Percentiles rank a stretch among this genome's conserved stretches.
phyloP scores from a whole-genome alignment of 169 alveolate genomes.

The Amoebophrya sp. region DNA sequence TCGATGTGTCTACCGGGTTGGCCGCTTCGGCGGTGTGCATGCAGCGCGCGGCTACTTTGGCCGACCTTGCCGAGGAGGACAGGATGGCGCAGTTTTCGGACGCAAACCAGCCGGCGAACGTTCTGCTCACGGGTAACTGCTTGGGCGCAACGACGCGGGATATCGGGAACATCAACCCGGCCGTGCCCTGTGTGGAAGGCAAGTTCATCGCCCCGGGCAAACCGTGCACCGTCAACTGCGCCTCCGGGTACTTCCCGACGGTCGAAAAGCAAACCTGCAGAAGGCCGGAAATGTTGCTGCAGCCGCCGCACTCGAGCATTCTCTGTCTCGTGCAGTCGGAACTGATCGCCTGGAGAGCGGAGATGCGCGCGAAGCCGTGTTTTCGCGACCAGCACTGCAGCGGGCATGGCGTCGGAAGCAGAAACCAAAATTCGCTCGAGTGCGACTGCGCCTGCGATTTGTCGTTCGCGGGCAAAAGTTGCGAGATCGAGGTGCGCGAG shows the following conservation, averaged over 20 bases:
- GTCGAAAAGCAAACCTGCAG: not conserved
- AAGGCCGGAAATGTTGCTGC: not conserved
- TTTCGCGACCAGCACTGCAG: not conserved
- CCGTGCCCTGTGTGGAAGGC: not conserved
- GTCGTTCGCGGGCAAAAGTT: not conserved
- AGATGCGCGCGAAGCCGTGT: not conserved
- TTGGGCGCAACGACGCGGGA: not conserved
- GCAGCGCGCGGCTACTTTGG: not conserved
- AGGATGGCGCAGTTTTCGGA: not conserved
- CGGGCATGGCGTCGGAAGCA: not conserved
- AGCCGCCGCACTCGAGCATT: not conserved
- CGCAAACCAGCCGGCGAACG: not conserved
- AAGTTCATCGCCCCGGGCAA: not conserved
- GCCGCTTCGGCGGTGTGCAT: not conserved
- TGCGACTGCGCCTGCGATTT: not conserved
- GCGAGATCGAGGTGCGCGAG: not conserved
- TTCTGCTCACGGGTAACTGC: not conserved
- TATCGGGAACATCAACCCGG: not conserved
- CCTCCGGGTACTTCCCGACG: not conserved
- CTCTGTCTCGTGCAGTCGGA: not conserved
- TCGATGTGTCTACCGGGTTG: not conserved
- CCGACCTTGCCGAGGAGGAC: not conserved
- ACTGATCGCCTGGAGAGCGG: not conserved
- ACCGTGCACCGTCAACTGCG: not conserved
- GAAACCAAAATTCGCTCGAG: not conserved